Evolutionary conservation across 1,139 yeast genomes (phyloP).

Genomic region (Saccharomyces hybrid): DNA sequence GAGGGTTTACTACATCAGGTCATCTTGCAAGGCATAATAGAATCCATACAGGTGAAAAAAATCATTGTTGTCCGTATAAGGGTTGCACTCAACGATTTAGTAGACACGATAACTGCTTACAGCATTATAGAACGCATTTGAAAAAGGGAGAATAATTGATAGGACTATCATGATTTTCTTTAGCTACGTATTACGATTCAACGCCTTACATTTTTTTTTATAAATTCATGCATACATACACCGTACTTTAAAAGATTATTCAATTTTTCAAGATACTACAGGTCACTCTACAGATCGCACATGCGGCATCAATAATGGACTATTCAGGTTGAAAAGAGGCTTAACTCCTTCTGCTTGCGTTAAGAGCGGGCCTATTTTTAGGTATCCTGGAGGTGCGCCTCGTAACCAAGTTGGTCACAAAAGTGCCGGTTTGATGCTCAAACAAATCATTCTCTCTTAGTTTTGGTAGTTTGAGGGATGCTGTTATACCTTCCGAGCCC

Average conservation of each 20-base stretch:
- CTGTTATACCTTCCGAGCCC: too few relatives aligned
- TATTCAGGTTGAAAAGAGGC: neutral
- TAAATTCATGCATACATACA: neutral
- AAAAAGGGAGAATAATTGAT: slow-evolving; percentile 3
- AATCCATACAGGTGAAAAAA: slow-evolving; percentile 87
- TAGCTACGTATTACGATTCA: neutral
- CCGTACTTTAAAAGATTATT: neutral
- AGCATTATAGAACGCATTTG: slow-evolving; percentile 74
- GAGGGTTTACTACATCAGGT: slow-evolving; percentile 66
- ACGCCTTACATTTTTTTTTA: neutral
- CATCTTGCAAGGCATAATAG: slow-evolving; percentile 86
- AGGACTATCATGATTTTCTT: neutral
- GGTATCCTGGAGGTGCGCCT: too few relatives aligned
- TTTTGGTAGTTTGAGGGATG: too few relatives aligned
- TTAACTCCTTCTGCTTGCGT: neutral
- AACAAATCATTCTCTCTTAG: too few relatives aligned
- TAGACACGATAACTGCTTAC: slow-evolving; percentile 90
- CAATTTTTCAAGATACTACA: neutral
- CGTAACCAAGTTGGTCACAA: too few relatives aligned
- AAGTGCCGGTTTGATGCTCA: too few relatives aligned
- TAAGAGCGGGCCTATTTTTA: too few relatives aligned
- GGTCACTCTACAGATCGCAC: neutral
- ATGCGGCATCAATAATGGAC: neutral
- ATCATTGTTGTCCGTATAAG: slow-evolving; percentile 74
- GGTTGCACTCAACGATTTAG: slow-evolving; percentile 81